Percentiles rank a stretch among this genome's conserved stretches.
Conservation (phyloP, 2,329 filamentous ascomycete species). For the Arthrinium phaeospermum region DNA sequence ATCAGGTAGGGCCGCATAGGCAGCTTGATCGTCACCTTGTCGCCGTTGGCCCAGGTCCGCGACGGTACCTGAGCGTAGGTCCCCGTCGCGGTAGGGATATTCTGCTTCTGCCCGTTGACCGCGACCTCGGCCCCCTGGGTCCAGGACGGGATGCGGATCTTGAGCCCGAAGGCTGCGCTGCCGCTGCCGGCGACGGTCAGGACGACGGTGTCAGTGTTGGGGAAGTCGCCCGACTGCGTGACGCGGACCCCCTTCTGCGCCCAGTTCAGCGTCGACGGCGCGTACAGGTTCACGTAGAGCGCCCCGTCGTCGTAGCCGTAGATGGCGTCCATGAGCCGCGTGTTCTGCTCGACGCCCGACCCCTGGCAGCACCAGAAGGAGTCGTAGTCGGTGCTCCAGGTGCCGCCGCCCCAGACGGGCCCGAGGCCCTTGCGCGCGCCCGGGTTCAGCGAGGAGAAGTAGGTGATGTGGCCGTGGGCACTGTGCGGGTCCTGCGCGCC, state of each 20-base stretch:
- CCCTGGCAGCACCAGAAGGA: slow-evolving; percentile 62
- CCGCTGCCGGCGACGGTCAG: slow-evolving; percentile 44
- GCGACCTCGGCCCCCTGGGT: slow-evolving; percentile 44
- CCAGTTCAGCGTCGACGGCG: slow-evolving; percentile 52
- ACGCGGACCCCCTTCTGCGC: slow-evolving; percentile 45
- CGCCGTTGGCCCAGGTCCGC: slow-evolving; percentile 49
- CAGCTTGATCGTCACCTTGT: slow-evolving; percentile 49
- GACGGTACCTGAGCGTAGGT: slow-evolving; percentile 46
- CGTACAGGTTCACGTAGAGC: slow-evolving; percentile 57
- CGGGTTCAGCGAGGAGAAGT: slow-evolving; percentile 57
- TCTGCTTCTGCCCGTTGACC: slow-evolving; percentile 46
- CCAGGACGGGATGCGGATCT: slow-evolving; percentile 56
- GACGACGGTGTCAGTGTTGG: slow-evolving; percentile 45
- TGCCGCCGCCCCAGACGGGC: slow-evolving; percentile 59
- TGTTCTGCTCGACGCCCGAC: slow-evolving; percentile 55
- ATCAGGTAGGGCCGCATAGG: slow-evolving; percentile 51
- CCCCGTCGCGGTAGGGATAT: slow-evolving; percentile 39
- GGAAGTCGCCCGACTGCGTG: slow-evolving; percentile 50
- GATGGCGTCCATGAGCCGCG: slow-evolving; percentile 58
- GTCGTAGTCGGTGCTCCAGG: slow-evolving; percentile 59
- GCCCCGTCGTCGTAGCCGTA: slow-evolving; percentile 51
- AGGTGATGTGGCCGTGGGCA: slow-evolving; percentile 56
- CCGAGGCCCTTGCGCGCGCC: slow-evolving; percentile 55
- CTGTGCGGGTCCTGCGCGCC: slow-evolving; percentile 52
- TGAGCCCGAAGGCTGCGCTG: slow-evolving; percentile 37